These are phyloP conservation scores for Diplodia seriata DNA, from an alignment of 2,329 filamentous ascomycete species.

Conservation along the genomic window DNA sequence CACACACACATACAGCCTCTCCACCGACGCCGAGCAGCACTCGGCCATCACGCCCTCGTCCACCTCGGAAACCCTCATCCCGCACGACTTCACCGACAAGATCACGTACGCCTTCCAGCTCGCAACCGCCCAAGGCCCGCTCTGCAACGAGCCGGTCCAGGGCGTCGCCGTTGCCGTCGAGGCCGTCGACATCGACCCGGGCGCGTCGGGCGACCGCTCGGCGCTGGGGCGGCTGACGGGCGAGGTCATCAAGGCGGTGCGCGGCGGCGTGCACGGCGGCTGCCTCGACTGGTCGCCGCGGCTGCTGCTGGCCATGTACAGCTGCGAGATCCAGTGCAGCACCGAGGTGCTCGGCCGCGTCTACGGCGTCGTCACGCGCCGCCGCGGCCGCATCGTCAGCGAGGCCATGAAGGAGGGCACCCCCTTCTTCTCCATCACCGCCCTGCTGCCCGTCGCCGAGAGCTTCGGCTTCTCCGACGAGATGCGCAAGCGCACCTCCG, in stretches of 20 bases:
- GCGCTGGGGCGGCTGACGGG: constrained; percentile 80
- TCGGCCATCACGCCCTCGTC: constrained; percentile 42
- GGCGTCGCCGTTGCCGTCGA: constrained; percentile 92
- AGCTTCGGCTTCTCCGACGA: constrained; percentile 97
- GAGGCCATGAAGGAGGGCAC: constrained; percentile 95
- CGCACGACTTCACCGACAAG: constrained; percentile 83
- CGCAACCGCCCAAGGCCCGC: constrained; percentile 82
- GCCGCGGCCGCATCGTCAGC: constrained; percentile 85
- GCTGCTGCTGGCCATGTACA: constrained; percentile 97
- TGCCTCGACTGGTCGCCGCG: constrained; percentile 96
- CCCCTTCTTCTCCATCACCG: constrained; percentile 93
- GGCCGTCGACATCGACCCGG: constrained; percentile 67
- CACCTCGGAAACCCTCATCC: constrained; percentile 53
- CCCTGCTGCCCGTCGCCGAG: constrained; percentile 87
- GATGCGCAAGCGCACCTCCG: constrained; percentile 91
- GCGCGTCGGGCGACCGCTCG: constrained; percentile 65
- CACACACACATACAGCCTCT: constrained; percentile 30
- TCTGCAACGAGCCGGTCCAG: constrained; percentile 92
- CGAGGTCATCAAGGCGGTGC: constrained; percentile 89
- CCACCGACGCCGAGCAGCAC: constrained; percentile 29
- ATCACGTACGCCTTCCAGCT: constrained; percentile 94
- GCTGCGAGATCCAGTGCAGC: constrained; percentile 94
- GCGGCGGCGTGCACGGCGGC: constrained; percentile 79
- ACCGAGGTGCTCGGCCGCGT: constrained; percentile 95
- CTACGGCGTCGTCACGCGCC: constrained; percentile 96